Percentiles rank a stretch among this genome's conserved stretches.
Conservation (phyloP, 805 yeast species). For the Myxozyma udenii region DNA sequence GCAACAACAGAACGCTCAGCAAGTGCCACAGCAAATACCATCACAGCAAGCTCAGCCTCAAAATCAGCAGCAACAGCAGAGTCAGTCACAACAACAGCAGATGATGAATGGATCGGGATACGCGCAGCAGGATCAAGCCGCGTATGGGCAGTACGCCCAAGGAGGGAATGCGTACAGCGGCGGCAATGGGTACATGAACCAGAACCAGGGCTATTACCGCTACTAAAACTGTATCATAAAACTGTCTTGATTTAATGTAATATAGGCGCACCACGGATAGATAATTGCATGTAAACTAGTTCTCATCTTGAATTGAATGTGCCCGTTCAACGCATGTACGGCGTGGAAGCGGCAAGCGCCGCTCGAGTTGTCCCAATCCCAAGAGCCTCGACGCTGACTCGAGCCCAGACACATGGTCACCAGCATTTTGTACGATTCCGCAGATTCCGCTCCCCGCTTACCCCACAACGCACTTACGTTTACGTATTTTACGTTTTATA, state of each 20-base stretch:
- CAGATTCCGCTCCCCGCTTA: too few relatives aligned
- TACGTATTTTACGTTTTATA: too few relatives aligned
- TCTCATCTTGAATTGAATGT: too few relatives aligned
- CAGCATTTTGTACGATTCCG: too few relatives aligned
- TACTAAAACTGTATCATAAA: neutral
- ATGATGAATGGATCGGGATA: neutral
- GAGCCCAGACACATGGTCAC: too few relatives aligned
- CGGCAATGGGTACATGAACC: constrained; percentile 6
- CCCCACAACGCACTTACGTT: too few relatives aligned
- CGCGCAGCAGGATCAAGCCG: neutral
- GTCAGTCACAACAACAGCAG: constrained; percentile 1
- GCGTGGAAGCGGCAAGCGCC: too few relatives aligned
- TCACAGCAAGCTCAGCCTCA: neutral
- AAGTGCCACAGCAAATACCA: constrained; percentile 6
- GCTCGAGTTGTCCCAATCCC: too few relatives aligned
- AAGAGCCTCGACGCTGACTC: too few relatives aligned
- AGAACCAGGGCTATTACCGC: constrained; percentile 1
- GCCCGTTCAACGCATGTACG: too few relatives aligned
- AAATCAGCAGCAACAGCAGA: neutral
- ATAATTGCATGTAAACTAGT: too few relatives aligned
- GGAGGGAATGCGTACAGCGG: neutral
- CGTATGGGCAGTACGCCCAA: neutral
- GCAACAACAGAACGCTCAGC: constrained; percentile 3
- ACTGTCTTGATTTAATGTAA: neutral
- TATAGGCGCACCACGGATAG: too few relatives aligned